These are phyloP conservation scores for Botrytis deweyae DNA, from an alignment of 2,329 filamentous ascomycete genomes.

Conservation along the genomic window DNA sequence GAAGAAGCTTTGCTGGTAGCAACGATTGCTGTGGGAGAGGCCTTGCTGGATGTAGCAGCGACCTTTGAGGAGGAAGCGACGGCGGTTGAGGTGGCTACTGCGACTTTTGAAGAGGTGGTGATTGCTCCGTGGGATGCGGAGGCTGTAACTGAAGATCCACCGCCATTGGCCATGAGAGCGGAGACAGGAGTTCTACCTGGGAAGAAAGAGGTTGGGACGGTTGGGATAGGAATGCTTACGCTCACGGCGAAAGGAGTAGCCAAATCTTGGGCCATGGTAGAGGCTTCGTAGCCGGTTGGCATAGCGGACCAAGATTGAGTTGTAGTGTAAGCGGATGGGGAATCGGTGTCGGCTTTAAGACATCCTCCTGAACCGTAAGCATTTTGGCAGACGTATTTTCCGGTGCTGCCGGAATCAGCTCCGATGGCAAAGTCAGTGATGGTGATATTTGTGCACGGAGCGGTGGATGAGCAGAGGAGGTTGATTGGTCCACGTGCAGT, in stretches of 20 bases:
- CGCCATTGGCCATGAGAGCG: conserved; percentile 12
- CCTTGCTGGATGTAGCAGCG: neutral
- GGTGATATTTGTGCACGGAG: conserved; percentile 53
- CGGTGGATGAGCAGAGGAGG: conserved; percentile 49
- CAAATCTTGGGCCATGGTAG: conserved; percentile 28
- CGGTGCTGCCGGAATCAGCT: conserved; percentile 47
- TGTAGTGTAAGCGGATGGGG: conserved; percentile 18
- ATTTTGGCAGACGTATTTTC: conserved; percentile 48
- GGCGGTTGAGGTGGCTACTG: neutral
- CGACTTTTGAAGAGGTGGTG: neutral
- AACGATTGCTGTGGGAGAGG: neutral
- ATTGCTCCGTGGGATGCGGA: neutral
- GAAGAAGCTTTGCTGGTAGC: neutral
- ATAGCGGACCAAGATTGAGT: conserved; percentile 23
- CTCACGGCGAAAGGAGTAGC: conserved; percentile 27
- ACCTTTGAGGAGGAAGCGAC: neutral
- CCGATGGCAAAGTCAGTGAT: conserved; percentile 54
- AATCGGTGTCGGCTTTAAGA: conserved; percentile 19
- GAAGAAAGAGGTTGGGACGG: conserved; percentile 34
- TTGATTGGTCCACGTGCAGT: conserved; percentile 52
- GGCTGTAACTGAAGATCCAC: neutral
- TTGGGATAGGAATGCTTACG: conserved; percentile 31
- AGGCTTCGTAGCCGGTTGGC: conserved; percentile 23
- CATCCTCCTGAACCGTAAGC: conserved; percentile 51
- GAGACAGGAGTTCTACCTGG: conserved; percentile 29